Conservation (phyloP, 2,329 filamentous ascomycete species). For the Teratosphaeria viscida region DNA sequence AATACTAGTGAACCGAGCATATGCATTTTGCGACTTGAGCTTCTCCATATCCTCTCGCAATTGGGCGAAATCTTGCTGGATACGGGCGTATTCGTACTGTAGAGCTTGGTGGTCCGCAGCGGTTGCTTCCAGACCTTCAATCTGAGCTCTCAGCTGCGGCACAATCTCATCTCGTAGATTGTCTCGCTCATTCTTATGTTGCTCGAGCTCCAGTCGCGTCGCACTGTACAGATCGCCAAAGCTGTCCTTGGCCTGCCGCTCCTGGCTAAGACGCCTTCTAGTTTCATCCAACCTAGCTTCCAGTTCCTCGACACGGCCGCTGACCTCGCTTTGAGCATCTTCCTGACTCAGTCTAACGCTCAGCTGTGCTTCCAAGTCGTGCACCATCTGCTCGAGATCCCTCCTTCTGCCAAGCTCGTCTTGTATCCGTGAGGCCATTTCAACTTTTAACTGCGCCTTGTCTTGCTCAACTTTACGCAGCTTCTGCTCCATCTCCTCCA, state of each 20-base stretch:
- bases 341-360: slow-evolving; percentile 32
- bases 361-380: slow-evolving; percentile 61
- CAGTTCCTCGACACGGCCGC: slow-evolving; percentile 62
- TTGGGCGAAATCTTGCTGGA: slow-evolving; percentile 74
- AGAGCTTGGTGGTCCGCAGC: slow-evolving; percentile 62
- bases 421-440: slow-evolving; percentile 76
- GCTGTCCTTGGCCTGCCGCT: slow-evolving; percentile 78
- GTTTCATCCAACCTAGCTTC: slow-evolving; percentile 74
- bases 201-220: slow-evolving; percentile 71
- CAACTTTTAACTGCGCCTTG: slow-evolving; percentile 73
- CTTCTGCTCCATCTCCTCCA: slow-evolving; percentile 69
- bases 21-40: slow-evolving; percentile 31
- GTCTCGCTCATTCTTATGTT: slow-evolving; percentile 77
- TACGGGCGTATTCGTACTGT: slow-evolving; percentile 68
- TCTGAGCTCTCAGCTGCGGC: slow-evolving; percentile 62
- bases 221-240: slow-evolving; percentile 85
- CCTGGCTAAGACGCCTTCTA: slow-evolving; percentile 69
- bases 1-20: slow-evolving; percentile 46
- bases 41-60: slow-evolving; percentile 43
- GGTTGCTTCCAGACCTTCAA: slow-evolving; percentile 69
- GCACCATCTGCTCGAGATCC: slow-evolving; percentile 72
- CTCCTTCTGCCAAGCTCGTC: slow-evolving; percentile 70
- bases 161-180: slow-evolving; percentile 83
- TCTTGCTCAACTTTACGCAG: slow-evolving; percentile 82
- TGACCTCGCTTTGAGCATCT: slow-evolving; percentile 24